Percentiles rank a stretch among this genome's conserved stretches.
Conservation (phyloP, 257 asterid species). For the Asclepias syriaca region DNA sequence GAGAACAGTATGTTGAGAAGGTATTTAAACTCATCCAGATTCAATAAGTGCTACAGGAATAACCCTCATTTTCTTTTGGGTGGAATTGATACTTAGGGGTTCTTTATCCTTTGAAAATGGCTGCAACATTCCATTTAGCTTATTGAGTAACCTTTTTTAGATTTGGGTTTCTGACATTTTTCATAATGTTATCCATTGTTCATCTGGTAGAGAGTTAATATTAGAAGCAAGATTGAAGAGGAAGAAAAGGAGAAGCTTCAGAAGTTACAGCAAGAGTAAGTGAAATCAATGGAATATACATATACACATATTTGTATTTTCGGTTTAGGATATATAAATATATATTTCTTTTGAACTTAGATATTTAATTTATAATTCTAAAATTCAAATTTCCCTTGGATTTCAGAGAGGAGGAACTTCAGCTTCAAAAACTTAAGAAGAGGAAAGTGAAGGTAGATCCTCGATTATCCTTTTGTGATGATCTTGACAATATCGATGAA, state of each 20-base stretch:
- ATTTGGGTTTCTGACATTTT: background rate
- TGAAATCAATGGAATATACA: background rate
- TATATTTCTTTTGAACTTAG: too few species aligned
- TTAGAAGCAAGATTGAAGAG: constrained; percentile 85
- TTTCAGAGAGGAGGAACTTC: constrained; percentile 92
- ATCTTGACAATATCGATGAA: constrained; percentile 59
- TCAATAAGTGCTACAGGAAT: background rate
- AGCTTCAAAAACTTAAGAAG: constrained; percentile 81
- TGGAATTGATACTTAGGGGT: too few species aligned
- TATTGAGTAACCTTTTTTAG: background rate
- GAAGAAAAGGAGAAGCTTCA: constrained; percentile 98
- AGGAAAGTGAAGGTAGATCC: constrained; percentile 90
- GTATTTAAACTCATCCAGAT: constrained; percentile 23
- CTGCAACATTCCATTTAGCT: background rate
- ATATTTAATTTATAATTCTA: background rate
- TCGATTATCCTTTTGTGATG: constrained; percentile 84
- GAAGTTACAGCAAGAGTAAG: constrained; percentile 95
- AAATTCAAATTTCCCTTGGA: constrained; percentile 1
- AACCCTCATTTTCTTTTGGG: too few species aligned
- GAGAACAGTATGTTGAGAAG: constrained; percentile 98
- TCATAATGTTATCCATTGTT: background rate
- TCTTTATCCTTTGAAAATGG: too few species aligned
- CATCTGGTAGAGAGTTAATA: constrained; percentile 75
- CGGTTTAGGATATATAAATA: background rate
- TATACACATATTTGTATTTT: background rate